These are phyloP conservation scores for Penicillium sp. DNA, from an alignment of 2,329 filamentous ascomycete species.

Conservation along the genomic window DNA sequence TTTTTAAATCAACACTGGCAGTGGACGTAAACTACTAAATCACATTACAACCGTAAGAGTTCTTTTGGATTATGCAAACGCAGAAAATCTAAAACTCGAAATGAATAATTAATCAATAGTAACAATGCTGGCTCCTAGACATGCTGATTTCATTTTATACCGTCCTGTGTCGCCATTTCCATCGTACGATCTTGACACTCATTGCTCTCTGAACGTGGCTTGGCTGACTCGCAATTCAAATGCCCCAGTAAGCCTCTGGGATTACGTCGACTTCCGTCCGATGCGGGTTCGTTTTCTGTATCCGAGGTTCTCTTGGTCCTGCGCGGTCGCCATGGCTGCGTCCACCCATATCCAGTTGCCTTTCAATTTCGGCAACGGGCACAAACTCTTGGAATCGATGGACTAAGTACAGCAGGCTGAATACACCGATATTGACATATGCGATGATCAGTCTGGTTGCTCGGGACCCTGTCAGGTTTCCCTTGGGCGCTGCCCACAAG, in stretches of 20 bases:
- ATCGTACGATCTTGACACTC: background rate
- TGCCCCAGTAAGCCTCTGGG: background rate
- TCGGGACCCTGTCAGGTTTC: conserved; percentile 53
- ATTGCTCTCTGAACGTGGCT: background rate
- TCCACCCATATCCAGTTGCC: background rate
- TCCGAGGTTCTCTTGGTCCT: background rate
- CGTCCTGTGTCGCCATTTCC: background rate
- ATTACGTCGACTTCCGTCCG: background rate
- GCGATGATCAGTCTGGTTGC: conserved; percentile 57
- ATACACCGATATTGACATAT: conserved; percentile 62
- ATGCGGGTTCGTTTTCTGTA: background rate
- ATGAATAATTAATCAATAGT: background rate
- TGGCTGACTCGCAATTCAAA: conserved; percentile 5
- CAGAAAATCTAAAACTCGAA: background rate
- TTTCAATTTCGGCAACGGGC: conserved; percentile 1
- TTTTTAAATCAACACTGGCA: too few species aligned
- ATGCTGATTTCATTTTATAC: background rate
- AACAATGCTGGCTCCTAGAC: background rate
- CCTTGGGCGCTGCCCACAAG: conserved; percentile 65
- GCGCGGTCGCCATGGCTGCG: background rate
- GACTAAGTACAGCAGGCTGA: conserved; percentile 53
- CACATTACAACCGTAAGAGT: too few species aligned
- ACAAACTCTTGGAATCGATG: conserved; percentile 43
- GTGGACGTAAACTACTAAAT: background rate
- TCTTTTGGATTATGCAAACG: background rate